Percentiles rank a stretch among this genome's conserved stretches.
These are phyloP conservation scores for Aspergillus cristatus DNA, from an alignment of 495 filamentous ascomycete species.

Conservation along the genomic window DNA sequence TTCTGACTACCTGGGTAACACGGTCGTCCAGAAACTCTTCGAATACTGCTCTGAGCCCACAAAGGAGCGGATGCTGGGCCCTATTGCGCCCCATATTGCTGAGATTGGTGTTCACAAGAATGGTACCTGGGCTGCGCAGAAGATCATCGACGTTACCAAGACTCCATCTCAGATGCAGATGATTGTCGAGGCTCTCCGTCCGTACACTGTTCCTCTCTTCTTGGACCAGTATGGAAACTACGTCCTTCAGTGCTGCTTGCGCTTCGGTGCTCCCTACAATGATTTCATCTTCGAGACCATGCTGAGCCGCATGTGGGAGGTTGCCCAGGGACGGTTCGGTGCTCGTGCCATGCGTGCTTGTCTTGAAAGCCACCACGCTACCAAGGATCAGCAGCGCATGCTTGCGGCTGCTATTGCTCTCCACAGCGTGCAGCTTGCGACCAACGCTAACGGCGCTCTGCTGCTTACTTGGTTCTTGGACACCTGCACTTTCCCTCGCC, in stretches of 20 bases:
- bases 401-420: slow-evolving; percentile 90
- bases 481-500: slow-evolving; percentile 90
- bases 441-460: slow-evolving; percentile 90
- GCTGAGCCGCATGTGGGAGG: slow-evolving; percentile 90
- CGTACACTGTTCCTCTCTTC: slow-evolving; percentile 84
- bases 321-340: slow-evolving; percentile 88
- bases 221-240: slow-evolving; percentile 98
- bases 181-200: slow-evolving; percentile 73
- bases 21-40: slow-evolving; percentile 97
- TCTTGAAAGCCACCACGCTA: slow-evolving; percentile 90
- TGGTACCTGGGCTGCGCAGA: slow-evolving; percentile 97
- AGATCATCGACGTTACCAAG: slow-evolving; percentile 94
- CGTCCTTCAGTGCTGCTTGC: slow-evolving; percentile 89
- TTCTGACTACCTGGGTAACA: slow-evolving; percentile 95
- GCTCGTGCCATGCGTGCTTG: slow-evolving; percentile 95
- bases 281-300: slow-evolving; percentile 97
- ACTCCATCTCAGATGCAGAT: slow-evolving; percentile 73
- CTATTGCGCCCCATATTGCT: slow-evolving; percentile 84
- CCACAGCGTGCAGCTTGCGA: slow-evolving; percentile 92
- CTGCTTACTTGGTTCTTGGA: slow-evolving; percentile 97
- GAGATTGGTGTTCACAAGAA: slow-evolving; percentile 99
- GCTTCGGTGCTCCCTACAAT: slow-evolving; percentile 81
- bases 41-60: slow-evolving; percentile 87
- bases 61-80: slow-evolving; percentile 81
- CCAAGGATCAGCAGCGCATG: slow-evolving; percentile 91